These are phyloP conservation scores for Nakazawaea peltata DNA, from an alignment of 805 yeast genomes.

Conservation along the genomic window DNA sequence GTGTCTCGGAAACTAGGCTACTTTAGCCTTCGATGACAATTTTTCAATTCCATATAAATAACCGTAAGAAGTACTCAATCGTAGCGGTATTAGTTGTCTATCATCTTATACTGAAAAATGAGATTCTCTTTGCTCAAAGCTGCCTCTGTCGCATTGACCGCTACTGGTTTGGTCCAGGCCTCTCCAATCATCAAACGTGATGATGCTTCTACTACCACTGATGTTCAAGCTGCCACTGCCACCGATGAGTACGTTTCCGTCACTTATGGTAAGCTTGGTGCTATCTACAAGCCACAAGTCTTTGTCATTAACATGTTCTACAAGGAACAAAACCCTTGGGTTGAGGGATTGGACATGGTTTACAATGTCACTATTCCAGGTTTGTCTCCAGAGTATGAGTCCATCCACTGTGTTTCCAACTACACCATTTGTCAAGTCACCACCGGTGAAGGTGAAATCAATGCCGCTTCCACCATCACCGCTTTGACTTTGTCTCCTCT, in stretches of 20 bases:
- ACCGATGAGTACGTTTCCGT: conserved; percentile 6
- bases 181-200: conserved; percentile 7
- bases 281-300: conserved; percentile 42
- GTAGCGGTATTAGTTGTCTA: too few species aligned
- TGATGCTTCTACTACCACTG: conserved; percentile 9
- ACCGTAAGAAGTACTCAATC: too few species aligned
- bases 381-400: conserved; percentile 50
- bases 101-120: too few species aligned
- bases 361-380: conserved; percentile 60
- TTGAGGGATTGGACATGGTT: conserved; percentile 35
- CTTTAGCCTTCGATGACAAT: too few species aligned
- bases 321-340: conserved; percentile 47
- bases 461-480: conserved; percentile 52
- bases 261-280: conserved; percentile 18
- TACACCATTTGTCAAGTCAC: conserved; percentile 51
- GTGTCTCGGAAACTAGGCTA: too few species aligned
- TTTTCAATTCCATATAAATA: too few species aligned
- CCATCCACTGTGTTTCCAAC: conserved; percentile 45
- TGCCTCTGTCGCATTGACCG: background rate
- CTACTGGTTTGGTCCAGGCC: background rate
- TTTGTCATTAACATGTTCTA: conserved; percentile 49
- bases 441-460: conserved; percentile 65
- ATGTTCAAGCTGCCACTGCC: conserved; percentile 8
- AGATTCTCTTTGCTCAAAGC: conserved; percentile 3
- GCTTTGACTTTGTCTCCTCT: conserved; percentile 45